These are phyloP conservation scores for Salix brachista DNA, from an alignment of 345 rosid genomes.

Conservation along the genomic window DNA sequence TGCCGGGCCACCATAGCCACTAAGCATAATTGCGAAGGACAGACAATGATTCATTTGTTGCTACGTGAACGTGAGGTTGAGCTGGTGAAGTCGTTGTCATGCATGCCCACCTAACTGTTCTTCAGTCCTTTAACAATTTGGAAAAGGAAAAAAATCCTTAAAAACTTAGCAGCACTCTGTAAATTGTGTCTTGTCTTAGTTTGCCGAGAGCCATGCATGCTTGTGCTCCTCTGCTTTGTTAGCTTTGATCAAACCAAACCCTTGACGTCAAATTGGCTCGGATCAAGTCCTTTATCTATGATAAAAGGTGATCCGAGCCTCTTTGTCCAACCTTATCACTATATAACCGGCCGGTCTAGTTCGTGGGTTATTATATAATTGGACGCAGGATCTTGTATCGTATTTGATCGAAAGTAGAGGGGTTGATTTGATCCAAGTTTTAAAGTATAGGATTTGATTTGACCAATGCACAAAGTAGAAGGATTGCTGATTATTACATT, in stretches of 20 bases:
- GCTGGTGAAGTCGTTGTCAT: neutral
- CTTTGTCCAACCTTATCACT: neutral
- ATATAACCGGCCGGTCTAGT: no score
- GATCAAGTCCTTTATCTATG: neutral
- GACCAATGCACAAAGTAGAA: neutral
- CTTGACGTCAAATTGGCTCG: neutral
- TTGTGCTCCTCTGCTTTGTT: neutral
- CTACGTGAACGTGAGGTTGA: neutral
- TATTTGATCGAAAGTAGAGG: neutral
- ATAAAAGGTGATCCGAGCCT: neutral
- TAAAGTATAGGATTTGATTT: neutral
- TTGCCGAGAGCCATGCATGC: neutral
- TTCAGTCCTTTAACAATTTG: neutral
- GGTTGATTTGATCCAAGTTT: neutral
- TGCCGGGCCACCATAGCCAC: slow-evolving; percentile 3
- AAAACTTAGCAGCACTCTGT: neutral
- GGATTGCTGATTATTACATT: neutral
- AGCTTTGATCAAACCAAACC: neutral
- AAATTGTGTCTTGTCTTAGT: neutral
- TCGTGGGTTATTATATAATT: neutral
- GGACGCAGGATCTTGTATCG: neutral
- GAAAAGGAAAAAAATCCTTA: neutral
- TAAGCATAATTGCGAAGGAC: neutral
- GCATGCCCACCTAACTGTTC: neutral
- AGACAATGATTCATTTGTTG: neutral